Evolutionary conservation across 768 basidiomycete genomes (phyloP).

Genomic region (Lenzites betulinus): DNA sequence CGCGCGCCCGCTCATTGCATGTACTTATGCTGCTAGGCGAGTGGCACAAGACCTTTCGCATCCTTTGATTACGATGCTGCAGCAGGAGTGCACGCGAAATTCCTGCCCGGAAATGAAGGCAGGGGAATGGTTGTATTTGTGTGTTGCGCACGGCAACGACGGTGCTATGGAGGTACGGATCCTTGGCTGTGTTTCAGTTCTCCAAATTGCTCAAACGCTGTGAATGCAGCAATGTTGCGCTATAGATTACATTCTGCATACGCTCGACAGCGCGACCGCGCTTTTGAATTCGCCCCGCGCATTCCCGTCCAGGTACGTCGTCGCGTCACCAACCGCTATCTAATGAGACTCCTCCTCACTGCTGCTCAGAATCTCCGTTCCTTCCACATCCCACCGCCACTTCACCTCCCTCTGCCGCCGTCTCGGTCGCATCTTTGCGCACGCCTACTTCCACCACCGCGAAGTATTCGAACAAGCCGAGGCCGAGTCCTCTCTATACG

Average conservation of each 20-base stretch:
- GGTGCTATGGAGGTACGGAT: conserved; percentile 77
- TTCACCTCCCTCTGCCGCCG: conserved; percentile 89
- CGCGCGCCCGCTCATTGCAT: neutral
- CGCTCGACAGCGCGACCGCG: conserved; percentile 90
- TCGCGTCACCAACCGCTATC: conserved; percentile 14
- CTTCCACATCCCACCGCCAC: conserved; percentile 78
- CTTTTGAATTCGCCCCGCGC: conserved; percentile 87
- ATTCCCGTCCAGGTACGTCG: conserved; percentile 83
- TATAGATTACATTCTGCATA: conserved; percentile 94
- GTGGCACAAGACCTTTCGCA: conserved; percentile 87
- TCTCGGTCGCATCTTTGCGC: conserved; percentile 92
- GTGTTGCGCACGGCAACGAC: conserved; percentile 91
- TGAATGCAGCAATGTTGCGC: conserved; percentile 84
- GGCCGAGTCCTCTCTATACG: conserved; percentile 87
- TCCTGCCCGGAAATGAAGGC: conserved; percentile 98
- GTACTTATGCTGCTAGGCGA: conserved; percentile 49
- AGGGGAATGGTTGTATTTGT: conserved; percentile 97
- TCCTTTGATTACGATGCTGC: conserved; percentile 81
- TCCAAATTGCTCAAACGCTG: neutral
- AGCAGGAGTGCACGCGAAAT: conserved; percentile 82
- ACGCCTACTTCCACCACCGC: conserved; percentile 94
- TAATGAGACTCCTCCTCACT: conserved; percentile 9
- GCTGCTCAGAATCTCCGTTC: conserved; percentile 70
- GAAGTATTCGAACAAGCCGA: conserved; percentile 90
- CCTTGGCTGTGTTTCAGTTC: neutral